These are phyloP conservation scores for Jatropha podagrica DNA, from an alignment of 441 rosid species.

Conservation along the genomic window DNA sequence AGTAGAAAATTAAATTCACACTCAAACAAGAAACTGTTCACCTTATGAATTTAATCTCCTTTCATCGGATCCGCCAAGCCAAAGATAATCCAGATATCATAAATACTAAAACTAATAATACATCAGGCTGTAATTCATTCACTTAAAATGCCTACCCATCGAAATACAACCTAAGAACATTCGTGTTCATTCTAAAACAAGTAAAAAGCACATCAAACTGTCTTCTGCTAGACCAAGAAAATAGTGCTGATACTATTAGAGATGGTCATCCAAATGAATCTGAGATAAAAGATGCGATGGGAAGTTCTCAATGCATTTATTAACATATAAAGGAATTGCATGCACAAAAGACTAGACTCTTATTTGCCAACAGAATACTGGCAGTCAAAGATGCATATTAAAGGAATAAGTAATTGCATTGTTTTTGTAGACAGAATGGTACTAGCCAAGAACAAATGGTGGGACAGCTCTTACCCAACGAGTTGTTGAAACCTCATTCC, in stretches of 20 bases:
- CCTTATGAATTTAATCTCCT: not conserved
- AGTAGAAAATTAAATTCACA: not conserved
- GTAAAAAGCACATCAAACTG: not conserved
- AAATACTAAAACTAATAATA: not conserved
- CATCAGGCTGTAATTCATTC: not conserved
- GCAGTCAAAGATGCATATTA: not conserved
- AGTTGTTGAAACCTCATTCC: conserved; percentile 82
- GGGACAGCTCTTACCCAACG: conserved; percentile 60
- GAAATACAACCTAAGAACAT: not conserved
- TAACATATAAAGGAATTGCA: not conserved
- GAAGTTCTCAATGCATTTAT: not conserved
- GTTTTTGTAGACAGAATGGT: not conserved
- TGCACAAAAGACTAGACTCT: not conserved
- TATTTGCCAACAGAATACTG: not conserved
- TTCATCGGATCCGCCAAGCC: not conserved
- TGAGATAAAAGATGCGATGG: not conserved
- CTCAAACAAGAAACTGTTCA: not conserved
- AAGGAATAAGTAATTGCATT: not conserved
- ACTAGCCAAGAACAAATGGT: not conserved
- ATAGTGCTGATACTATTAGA: too few relatives aligned
- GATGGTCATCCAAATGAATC: not conserved
- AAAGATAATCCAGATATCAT: not conserved
- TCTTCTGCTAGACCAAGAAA: not conserved
- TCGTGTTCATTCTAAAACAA: not conserved
- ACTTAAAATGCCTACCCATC: not conserved